Conservation (phyloP, 208 protist genomes). For the Crithidia fasciculata region DNA sequence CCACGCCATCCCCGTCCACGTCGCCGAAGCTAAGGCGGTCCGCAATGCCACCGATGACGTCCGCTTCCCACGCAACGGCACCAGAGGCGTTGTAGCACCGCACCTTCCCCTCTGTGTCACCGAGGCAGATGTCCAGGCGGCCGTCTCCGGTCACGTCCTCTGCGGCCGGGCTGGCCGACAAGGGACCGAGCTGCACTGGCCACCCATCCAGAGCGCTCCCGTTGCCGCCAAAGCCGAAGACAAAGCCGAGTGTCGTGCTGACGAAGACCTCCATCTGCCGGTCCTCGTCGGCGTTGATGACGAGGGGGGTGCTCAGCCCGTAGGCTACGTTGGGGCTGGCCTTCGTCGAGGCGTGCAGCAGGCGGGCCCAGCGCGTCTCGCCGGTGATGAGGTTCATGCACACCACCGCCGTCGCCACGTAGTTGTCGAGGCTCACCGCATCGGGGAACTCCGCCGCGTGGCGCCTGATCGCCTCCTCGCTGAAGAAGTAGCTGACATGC, state of each 20-base stretch:
- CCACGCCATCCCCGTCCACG: slow-evolving; percentile 84
- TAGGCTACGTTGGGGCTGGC: slow-evolving; percentile 54
- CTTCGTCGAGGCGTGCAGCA: slow-evolving; percentile 86
- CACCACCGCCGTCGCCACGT: slow-evolving; percentile 89
- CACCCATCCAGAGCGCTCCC: slow-evolving; percentile 59
- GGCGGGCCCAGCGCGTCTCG: slow-evolving; percentile 81
- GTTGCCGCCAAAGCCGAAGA: slow-evolving; percentile 69
- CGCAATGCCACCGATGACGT: slow-evolving; percentile 64
- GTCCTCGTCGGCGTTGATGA: slow-evolving; percentile 80
- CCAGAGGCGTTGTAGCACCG: slow-evolving; percentile 81
- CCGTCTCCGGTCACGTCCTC: slow-evolving; percentile 91
- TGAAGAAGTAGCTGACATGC: slow-evolving; percentile 92
- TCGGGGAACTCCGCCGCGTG: slow-evolving; percentile 21
- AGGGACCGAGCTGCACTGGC: slow-evolving; percentile 73
- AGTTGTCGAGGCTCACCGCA: slow-evolving; percentile 69
- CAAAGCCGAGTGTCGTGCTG: slow-evolving; percentile 74
- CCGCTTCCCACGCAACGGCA: slow-evolving; percentile 66
- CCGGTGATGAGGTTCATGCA: slow-evolving; percentile 85
- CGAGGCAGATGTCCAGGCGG: slow-evolving; percentile 84
- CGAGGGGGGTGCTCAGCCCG: slow-evolving; percentile 74
- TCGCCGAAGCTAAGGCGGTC: slow-evolving; percentile 88
- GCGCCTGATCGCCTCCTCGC: slow-evolving; percentile 44
- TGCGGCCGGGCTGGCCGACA: slow-evolving; percentile 66
- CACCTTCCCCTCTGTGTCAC: slow-evolving; percentile 87
- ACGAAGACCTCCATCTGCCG: slow-evolving; percentile 69